Conservation (phyloP, 2,329 filamentous ascomycete genomes). For the Calonectria naviculata region DNA sequence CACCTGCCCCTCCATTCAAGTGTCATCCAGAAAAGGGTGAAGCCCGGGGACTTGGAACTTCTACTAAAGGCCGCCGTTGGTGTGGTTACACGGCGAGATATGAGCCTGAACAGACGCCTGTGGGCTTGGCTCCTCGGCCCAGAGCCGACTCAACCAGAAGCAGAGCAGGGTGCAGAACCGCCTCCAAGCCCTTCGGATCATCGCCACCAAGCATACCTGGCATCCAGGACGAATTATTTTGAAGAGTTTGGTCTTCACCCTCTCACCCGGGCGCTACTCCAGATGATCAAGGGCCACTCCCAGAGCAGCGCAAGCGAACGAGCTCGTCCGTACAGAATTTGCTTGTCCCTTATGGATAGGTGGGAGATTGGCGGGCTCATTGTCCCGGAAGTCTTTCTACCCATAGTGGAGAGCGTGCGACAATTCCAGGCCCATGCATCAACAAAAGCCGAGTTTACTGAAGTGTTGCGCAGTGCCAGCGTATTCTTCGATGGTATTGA, state of each 20-base stretch:
- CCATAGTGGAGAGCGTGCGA: conserved; percentile 83
- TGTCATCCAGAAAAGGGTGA: conserved; percentile 81
- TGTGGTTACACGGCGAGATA: conserved; percentile 90
- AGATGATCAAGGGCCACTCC: conserved; percentile 72
- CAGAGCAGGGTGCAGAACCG: conserved; percentile 59
- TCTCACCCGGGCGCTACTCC: conserved; percentile 78
- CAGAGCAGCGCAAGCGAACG: conserved; percentile 64
- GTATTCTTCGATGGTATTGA: conserved; percentile 98
- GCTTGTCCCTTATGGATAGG: conserved; percentile 95
- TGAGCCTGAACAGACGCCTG: conserved; percentile 95
- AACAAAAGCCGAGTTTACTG: conserved; percentile 78
- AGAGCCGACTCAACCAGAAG: conserved; percentile 63
- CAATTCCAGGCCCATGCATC: conserved; percentile 75
- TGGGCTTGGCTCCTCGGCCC: conserved; percentile 97
- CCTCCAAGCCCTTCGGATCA: conserved; percentile 55
- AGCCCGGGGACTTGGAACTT: conserved; percentile 80
- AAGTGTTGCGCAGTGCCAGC: conserved; percentile 92
- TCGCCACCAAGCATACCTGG: conserved; percentile 57
- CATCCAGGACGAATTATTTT: conserved; percentile 83
- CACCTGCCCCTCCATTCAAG: conserved; percentile 87
- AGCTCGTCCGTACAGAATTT: conserved; percentile 89
- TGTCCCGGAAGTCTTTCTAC: conserved; percentile 88
- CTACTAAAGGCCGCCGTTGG: conserved; percentile 86
- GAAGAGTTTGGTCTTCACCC: conserved; percentile 80
- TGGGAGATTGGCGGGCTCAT: conserved; percentile 96